phyloP scores from a whole-genome alignment of 345 rosid genomes.

The Cardamine chenopodiifolia region DNA sequence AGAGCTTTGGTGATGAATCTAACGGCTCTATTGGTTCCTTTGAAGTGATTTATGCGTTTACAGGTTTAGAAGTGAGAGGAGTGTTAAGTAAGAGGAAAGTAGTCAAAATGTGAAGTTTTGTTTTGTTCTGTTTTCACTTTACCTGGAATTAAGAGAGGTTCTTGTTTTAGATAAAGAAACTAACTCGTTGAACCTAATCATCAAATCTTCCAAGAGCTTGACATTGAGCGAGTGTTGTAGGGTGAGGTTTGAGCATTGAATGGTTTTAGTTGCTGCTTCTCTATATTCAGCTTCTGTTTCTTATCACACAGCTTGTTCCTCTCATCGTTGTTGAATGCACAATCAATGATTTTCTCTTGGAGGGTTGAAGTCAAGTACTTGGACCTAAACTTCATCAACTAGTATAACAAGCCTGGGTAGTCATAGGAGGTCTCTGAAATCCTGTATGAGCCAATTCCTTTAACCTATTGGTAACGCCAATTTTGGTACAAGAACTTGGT shows the following conservation, averaged over 20 bases:
- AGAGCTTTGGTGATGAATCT: conserved; percentile 51
- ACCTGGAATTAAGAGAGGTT: neutral
- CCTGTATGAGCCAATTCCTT: neutral
- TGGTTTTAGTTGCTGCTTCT: conserved; percentile 50
- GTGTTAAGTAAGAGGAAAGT: conserved; percentile 67
- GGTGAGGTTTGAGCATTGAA: conserved; percentile 36
- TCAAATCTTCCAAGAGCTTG: conserved; percentile 54
- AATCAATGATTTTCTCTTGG: neutral
- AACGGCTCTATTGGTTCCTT: conserved; percentile 58
- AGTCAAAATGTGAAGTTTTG: neutral
- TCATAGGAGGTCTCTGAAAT: neutral
- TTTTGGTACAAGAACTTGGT: no score
- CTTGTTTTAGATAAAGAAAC: neutral
- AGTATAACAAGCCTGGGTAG: neutral
- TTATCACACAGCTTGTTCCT: conserved; percentile 36
- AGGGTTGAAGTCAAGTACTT: neutral
- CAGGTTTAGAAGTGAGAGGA: conserved; percentile 75
- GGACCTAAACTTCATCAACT: neutral
- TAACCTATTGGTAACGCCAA: neutral
- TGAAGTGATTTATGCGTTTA: conserved; percentile 78
- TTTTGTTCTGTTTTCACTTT: conserved; percentile 11
- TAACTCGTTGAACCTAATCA: neutral
- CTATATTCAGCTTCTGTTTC: no score
- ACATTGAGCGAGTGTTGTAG: conserved; percentile 58
- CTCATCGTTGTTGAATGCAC: neutral